Percentiles rank a stretch among this genome's conserved stretches.
Conservation (phyloP, 2,329 filamentous ascomycete genomes). For the Colletotrichum tamarilloi region DNA sequence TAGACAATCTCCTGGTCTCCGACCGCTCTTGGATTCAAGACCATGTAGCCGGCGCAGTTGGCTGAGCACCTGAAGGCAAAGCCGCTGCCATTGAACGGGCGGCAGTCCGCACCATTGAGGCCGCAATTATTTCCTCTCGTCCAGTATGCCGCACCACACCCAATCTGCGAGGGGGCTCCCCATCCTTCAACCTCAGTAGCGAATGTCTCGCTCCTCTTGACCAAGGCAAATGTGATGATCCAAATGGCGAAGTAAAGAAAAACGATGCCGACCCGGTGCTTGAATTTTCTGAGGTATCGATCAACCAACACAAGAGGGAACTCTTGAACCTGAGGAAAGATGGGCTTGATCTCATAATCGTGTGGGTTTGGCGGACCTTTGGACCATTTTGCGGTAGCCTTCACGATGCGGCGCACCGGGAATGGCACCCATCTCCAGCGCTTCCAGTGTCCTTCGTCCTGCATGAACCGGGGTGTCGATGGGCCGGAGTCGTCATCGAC, state of each 20-base stretch:
- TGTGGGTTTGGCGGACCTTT: conserved; percentile 66
- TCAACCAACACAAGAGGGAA: conserved; percentile 74
- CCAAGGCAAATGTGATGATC: conserved; percentile 75
- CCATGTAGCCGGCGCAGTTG: conserved; percentile 72
- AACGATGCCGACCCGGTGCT: conserved; percentile 69
- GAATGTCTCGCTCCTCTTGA: conserved; percentile 72
- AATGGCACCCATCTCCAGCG: conserved; percentile 70
- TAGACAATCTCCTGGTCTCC: conserved; percentile 76
- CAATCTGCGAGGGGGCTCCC: conserved; percentile 72
- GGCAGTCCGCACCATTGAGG: conserved; percentile 78
- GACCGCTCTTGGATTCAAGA: conserved; percentile 80
- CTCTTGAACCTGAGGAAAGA: conserved; percentile 75
- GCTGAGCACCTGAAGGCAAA: conserved; percentile 82
- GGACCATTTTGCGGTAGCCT: conserved; percentile 60
- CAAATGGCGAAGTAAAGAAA: conserved; percentile 72
- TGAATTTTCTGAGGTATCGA: conserved; percentile 67
- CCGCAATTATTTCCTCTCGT: conserved; percentile 77
- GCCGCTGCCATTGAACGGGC: conserved; percentile 77
- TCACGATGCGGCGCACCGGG: conserved; percentile 59
- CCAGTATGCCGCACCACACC: conserved; percentile 79
- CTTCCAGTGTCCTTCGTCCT: conserved; percentile 63
- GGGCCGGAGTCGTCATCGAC: conserved; percentile 53
- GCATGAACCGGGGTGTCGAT: conserved; percentile 70
- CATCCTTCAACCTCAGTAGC: conserved; percentile 73
- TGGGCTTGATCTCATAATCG: conserved; percentile 63